Percentiles rank a stretch among this genome's conserved stretches.
phyloP scores from a whole-genome alignment of 495 filamentous ascomycete species.

The Neurospora terricola region DNA sequence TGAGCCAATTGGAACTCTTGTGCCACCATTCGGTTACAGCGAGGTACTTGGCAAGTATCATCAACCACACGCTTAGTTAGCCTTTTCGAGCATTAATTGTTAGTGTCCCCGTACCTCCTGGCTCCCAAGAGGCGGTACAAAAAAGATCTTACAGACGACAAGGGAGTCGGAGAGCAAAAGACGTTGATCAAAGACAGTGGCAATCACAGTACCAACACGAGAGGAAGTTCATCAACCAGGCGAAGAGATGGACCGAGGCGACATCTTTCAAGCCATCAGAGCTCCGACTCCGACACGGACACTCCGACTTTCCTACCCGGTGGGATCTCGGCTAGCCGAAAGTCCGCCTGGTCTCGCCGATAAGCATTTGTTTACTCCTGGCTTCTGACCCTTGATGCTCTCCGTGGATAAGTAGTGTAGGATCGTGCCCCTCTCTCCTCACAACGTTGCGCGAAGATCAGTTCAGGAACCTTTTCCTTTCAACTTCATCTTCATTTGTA shows the following conservation, averaged over 20 bases:
- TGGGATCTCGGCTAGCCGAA: neutral
- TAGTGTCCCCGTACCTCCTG: neutral
- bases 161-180: neutral
- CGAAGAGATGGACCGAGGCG: neutral
- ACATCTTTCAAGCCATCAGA: neutral
- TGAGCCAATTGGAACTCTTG: neutral
- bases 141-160: neutral
- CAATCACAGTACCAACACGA: neutral
- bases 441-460: neutral
- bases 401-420: neutral
- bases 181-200: neutral
- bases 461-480: neutral
- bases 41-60: neutral
- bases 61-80: neutral
- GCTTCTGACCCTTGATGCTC: neutral
- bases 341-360: neutral
- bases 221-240: neutral
- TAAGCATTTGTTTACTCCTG: neutral
- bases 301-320: neutral
- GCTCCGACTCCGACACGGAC: neutral
- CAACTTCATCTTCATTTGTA: neutral
- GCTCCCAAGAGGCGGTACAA: neutral
- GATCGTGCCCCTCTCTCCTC: neutral
- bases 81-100: neutral
- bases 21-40: neutral